Conservation (phyloP, 2,329 filamentous ascomycete genomes). For the Xylaria sp. region DNA sequence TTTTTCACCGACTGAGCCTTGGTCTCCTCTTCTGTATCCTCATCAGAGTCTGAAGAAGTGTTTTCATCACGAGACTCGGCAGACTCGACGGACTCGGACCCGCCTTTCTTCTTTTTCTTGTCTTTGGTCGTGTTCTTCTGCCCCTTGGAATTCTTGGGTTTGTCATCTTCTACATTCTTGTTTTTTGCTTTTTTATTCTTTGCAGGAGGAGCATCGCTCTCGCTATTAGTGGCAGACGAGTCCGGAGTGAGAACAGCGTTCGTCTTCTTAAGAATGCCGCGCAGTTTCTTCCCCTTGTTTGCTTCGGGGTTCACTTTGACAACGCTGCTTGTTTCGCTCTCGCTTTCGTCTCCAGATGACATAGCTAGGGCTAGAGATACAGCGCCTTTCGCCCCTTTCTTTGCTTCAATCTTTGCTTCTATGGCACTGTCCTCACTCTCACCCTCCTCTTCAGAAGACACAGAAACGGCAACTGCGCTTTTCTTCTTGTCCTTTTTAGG, state of each 20-base stretch:
- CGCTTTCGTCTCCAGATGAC: conserved; percentile 28
- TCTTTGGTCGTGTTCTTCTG: conserved; percentile 4
- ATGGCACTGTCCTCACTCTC: conserved; percentile 2
- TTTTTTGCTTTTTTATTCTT: conserved; percentile 21
- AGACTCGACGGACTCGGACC: conserved; percentile 22
- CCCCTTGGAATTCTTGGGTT: conserved; percentile 9
- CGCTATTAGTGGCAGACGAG: conserved; percentile 16
- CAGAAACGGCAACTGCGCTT: neutral
- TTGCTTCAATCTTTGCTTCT: conserved; percentile 1
- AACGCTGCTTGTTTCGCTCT: conserved; percentile 30
- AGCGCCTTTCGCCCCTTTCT: neutral
- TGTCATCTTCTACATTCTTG: neutral
- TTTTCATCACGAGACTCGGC: conserved; percentile 16
- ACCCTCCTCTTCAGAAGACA: conserved; percentile 10
- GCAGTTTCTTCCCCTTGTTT: conserved; percentile 35
- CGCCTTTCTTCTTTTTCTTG: conserved; percentile 26
- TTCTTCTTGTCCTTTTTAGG: conserved; percentile 17
- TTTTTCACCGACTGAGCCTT: conserved; percentile 28
- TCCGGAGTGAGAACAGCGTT: conserved; percentile 8
- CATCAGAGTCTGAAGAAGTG: conserved; percentile 12
- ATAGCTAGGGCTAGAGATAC: conserved; percentile 7
- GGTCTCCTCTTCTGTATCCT: conserved; percentile 22
- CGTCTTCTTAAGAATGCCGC: conserved; percentile 17
- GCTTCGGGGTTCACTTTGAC: conserved; percentile 30
- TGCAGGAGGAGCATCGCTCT: conserved; percentile 18